Base-by-base conservation (phyloP, 352 stramenopile genomes). In the Phytophthora pluvialis region DNA sequence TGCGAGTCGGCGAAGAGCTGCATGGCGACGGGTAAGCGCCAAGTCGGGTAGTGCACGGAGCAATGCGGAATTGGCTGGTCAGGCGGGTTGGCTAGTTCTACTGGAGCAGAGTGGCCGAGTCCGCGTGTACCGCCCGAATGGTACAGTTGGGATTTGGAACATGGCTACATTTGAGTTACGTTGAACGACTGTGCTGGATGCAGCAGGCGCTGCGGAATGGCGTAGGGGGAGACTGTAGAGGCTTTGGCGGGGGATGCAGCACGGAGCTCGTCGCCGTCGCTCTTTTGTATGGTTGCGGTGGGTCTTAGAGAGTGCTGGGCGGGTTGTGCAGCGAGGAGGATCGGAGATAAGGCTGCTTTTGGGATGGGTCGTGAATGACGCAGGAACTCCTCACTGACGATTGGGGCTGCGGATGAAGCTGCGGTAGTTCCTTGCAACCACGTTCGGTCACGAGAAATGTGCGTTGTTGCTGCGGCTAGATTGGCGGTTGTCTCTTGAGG, bases 1-100 rank as follows among this genome's bases (percentile, higher is more conserved):
- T 88, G 86, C 74, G 84, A 84, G 50, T 81, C 67, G 52, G 82
- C 76, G 58, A 95, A 91, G 72, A 88, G 71, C 65, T 91, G 86
- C 80, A 94, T 86, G 57, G 70, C 73, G 50, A 52, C 35, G n/a
- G 21, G 53, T 29, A 42, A 12, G 36, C 21, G 46, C 38, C 33
- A 63, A 66, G 44, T 52, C 46, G 28, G 32, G 40, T 40, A 56
- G 36, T 58, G 58, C 21, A 9, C 31, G 53, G 21, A 42, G 45
- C 57, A 58, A 60, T 63, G 21, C 48, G 44, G 45, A 58, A 52
- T 55, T 73, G 60, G 65, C 60, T 75, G 62, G 67, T 39, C 10
- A 40, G 10, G 31, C 26, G 28, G 29, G 21, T 25, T 51, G 26
- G 10, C 25, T 38, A 39, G 46, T 70, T 70, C 60, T 78, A 89